A percentile compares a stretch with the other conserved stretches of the same genome.
Evolutionary conservation across 1,284 basidiomycete genomes (phyloP).

Genomic region (Cerrena zonata): DNA sequence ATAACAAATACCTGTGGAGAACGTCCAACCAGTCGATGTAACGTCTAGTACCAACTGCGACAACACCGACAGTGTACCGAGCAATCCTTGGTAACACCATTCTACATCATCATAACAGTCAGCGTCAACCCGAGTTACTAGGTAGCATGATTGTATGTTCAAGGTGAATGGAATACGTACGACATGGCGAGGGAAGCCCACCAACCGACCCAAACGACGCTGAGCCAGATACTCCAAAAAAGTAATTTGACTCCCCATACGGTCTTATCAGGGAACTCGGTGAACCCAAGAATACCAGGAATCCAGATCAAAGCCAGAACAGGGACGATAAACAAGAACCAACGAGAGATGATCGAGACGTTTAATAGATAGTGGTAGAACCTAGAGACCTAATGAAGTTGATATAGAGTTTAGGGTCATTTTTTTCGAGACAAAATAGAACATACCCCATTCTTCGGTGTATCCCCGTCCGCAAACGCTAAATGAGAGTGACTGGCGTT

Average conservation of each 20-base stretch:
- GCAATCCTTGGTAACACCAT: slow-evolving; percentile 52
- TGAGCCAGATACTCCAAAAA: slow-evolving; percentile 88
- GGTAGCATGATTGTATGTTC: neutral
- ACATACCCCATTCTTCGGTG: slow-evolving; percentile 49
- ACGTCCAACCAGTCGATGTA: slow-evolving; percentile 76
- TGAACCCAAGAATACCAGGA: slow-evolving; percentile 67
- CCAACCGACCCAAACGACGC: slow-evolving; percentile 78
- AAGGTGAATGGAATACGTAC: slow-evolving; percentile 34
- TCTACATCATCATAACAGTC: no score
- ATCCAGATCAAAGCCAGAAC: slow-evolving; percentile 71
- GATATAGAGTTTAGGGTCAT: neutral
- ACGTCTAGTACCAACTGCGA: slow-evolving; percentile 61
- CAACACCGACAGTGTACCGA: slow-evolving; percentile 62
- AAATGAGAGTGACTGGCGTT: slow-evolving; percentile 50
- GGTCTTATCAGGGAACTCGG: slow-evolving; percentile 48
- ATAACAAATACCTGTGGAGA: slow-evolving; percentile 47
- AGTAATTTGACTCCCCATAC: slow-evolving; percentile 59
- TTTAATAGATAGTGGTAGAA: slow-evolving; percentile 74
- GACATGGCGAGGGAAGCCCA: slow-evolving; percentile 71
- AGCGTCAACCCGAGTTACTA: no score
- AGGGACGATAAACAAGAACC: slow-evolving; percentile 76
- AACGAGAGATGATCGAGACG: slow-evolving; percentile 73
- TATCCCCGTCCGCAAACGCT: slow-evolving; percentile 59
- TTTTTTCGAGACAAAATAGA: slow-evolving; percentile 7
- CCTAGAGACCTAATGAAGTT: slow-evolving; percentile 39